Conservation (phyloP, 768 basidiomycete species). For the Termitomyces sp. region DNA sequence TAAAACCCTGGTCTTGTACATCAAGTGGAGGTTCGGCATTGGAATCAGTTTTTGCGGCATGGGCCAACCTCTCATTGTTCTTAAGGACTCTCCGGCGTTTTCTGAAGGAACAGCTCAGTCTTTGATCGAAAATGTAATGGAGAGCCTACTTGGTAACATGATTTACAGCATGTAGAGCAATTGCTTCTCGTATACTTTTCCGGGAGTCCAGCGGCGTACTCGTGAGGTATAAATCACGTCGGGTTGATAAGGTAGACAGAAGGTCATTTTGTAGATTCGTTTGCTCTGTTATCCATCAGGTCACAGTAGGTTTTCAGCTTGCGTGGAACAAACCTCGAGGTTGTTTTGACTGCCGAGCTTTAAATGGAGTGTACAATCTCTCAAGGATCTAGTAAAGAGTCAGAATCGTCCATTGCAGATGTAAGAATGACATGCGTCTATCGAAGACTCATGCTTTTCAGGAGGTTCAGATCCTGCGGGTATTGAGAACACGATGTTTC, state of each 20-base stretch:
- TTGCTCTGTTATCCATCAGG: conserved; percentile 30
- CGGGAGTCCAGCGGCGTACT: conserved; percentile 62
- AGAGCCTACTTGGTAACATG: conserved; percentile 78
- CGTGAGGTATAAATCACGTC: conserved; percentile 76
- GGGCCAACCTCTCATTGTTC: conserved; percentile 89
- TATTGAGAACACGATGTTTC: conserved; percentile 43
- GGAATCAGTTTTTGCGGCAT: conserved; percentile 52
- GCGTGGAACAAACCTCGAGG: conserved; percentile 36
- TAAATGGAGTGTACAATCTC: conserved; percentile 51
- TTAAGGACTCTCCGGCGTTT: conserved; percentile 87
- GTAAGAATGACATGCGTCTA: conserved; percentile 22
- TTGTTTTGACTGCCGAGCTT: conserved; percentile 46
- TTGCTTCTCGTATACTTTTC: conserved; percentile 57
- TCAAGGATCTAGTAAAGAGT: conserved; percentile 42
- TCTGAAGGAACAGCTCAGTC: conserved; percentile 36
- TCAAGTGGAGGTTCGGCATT: conserved; percentile 58
- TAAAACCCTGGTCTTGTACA: conserved; percentile 96
- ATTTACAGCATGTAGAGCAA: conserved; percentile 78
- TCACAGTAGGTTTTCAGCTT: background rate
- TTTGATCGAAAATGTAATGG: background rate
- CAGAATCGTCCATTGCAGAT: background rate
- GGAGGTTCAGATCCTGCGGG: conserved; percentile 33
- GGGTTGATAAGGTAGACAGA: conserved; percentile 56
- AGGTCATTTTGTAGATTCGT: conserved; percentile 60
- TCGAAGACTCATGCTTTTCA: conserved; percentile 20